Percentiles rank a stretch among this genome's conserved stretches.
Evolutionary conservation across 192 early-diverging fungal genomes (phyloP).

Genomic region (Borealophlyctis nickersoniae): DNA sequence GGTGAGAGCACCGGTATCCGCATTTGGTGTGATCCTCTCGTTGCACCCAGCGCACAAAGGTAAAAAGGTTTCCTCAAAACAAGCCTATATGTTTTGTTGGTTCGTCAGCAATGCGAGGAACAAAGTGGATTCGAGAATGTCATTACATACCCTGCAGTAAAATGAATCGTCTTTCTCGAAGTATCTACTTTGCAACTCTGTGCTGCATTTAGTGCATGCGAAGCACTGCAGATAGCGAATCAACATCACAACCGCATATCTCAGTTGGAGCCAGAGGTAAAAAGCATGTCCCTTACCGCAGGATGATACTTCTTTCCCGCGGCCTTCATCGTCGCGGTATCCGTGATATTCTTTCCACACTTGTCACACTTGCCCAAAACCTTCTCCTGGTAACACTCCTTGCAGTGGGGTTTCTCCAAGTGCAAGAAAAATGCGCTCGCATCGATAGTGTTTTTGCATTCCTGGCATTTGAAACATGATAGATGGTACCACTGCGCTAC

Average conservation of each 20-base stretch:
- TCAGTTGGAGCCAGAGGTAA: background rate
- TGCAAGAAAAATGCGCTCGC: constrained; percentile 25
- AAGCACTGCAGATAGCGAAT: constrained; percentile 21
- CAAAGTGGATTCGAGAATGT: no score
- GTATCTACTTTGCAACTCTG: constrained; percentile 17
- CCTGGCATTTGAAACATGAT: constrained; percentile 20
- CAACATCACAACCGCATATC: background rate
- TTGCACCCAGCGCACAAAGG: constrained; percentile 17
- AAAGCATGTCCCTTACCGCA: constrained; percentile 9
- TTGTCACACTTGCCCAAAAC: constrained; percentile 18
- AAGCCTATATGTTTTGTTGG: no score
- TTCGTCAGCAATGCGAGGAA: no score
- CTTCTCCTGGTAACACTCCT: constrained; percentile 13
- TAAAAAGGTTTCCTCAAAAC: constrained; percentile 15
- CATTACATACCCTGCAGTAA: constrained; percentile 8
- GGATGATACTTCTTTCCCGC: constrained; percentile 25
- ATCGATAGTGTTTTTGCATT: constrained; percentile 11
- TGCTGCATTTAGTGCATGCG: constrained; percentile 19
- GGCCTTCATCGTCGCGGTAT: constrained; percentile 13
- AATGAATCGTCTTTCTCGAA: constrained; percentile 18
- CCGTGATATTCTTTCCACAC: constrained; percentile 14
- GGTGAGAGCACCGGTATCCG: constrained; percentile 7
- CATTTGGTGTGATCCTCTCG: constrained; percentile 17
- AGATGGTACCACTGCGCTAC: constrained; percentile 21
- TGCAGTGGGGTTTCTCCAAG: constrained; percentile 14